These are phyloP conservation scores for Macroventuria anomochaeta DNA, from an alignment of 2,329 filamentous ascomycete species.

Conservation along the genomic window DNA sequence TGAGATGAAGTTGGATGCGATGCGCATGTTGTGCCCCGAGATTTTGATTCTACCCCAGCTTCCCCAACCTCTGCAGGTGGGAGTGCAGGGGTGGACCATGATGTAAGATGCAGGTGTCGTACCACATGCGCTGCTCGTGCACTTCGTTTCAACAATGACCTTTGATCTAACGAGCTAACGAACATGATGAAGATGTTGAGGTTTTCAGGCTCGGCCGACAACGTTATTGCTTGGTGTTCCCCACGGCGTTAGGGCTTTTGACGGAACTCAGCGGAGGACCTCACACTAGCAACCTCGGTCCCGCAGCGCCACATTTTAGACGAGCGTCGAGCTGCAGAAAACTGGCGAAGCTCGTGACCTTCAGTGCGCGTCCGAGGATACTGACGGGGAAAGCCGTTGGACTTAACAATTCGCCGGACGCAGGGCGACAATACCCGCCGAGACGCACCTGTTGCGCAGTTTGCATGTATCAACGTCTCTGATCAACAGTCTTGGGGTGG, in stretches of 20 bases:
- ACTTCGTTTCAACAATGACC: not conserved
- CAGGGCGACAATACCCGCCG: too few relatives aligned
- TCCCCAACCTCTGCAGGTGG: conserved; percentile 6
- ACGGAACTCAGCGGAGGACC: not conserved
- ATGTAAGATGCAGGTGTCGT: conserved; percentile 2
- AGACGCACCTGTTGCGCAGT: too few relatives aligned
- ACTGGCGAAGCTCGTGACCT: not conserved
- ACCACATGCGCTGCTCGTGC: not conserved
- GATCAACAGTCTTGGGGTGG: not conserved
- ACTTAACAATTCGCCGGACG: too few relatives aligned
- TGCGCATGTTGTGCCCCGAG: conserved; percentile 2
- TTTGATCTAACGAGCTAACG: too few relatives aligned
- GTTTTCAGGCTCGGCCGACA: not conserved
- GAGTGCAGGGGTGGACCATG: conserved; percentile 4
- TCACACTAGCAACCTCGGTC: not conserved
- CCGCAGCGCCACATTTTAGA: conserved; percentile 3
- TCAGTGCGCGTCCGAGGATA: not conserved
- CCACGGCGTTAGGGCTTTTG: not conserved
- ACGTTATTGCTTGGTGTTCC: not conserved
- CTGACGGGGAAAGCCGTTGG: too few relatives aligned
- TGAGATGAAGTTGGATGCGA: not conserved
- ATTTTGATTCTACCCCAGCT: conserved; percentile 17
- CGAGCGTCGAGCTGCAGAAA: not conserved
- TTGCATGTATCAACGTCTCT: not conserved
- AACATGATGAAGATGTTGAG: too few relatives aligned